These are phyloP conservation scores for Pythium folliculosum DNA, from an alignment of 352 stramenopile species.

Conservation along the genomic window DNA sequence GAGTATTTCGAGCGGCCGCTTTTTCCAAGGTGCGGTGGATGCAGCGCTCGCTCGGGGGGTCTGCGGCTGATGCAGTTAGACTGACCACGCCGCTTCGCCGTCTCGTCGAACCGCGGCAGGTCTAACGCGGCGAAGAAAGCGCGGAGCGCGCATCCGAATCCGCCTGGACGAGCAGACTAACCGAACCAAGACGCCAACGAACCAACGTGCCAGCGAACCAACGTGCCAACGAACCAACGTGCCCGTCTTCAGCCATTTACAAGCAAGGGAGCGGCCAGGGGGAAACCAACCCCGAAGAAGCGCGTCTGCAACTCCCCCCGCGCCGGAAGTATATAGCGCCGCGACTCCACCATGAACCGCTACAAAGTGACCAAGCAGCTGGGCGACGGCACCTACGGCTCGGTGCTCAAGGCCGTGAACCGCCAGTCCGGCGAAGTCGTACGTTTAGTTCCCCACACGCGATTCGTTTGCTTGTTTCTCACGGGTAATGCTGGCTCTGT, in stretches of 20 bases:
- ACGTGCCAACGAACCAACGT: too few relatives aligned
- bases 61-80: conserved; percentile 18
- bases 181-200: conserved; percentile 6
- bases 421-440: conserved; percentile 92
- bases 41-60: neutral
- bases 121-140: conserved; percentile 12
- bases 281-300: neutral
- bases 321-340: neutral
- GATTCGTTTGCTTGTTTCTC: neutral
- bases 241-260: too few relatives aligned
- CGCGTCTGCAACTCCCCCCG: too few relatives aligned
- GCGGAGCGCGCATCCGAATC: neutral
- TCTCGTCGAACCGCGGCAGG: conserved; percentile 2
- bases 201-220: neutral
- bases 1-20: neutral
- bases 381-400: conserved; percentile 95
- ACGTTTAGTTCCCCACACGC: conserved; percentile 17
- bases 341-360: conserved; percentile 72
- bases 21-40: neutral
- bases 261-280: neutral
- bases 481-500: neutral
- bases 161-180: neutral
- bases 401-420: conserved; percentile 94
- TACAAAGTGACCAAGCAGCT: conserved; percentile 96
- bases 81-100: conserved; percentile 22